Conservation (phyloP, 257 asterid genomes). For the Osmanthus fragrans region DNA sequence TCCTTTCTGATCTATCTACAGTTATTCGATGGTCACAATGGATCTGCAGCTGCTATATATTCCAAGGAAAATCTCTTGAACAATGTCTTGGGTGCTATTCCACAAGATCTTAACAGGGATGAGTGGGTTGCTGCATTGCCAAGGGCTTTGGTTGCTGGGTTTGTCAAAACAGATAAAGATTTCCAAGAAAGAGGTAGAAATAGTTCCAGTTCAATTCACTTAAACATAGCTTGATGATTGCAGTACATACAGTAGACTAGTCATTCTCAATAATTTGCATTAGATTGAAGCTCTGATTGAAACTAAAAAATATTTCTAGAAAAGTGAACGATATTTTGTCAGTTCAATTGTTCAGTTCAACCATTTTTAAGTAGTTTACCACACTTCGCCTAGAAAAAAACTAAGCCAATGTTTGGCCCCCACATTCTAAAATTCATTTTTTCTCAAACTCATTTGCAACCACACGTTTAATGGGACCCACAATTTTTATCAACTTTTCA, state of each 20-base stretch:
- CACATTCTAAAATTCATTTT: no score
- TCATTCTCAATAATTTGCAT: background rate
- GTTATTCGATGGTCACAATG: constrained; percentile 98
- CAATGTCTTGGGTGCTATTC: constrained; percentile 80
- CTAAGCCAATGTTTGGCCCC: no score
- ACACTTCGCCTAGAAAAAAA: background rate
- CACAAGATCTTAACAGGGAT: constrained; percentile 79
- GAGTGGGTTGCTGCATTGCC: constrained; percentile 93
- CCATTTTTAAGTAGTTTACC: no score
- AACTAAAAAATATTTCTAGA: background rate
- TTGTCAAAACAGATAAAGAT: constrained; percentile 94
- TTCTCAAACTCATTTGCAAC: no score
- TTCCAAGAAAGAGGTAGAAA: constrained; percentile 83
- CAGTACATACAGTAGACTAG: background rate
- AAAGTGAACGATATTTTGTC: background rate
- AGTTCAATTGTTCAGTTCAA: background rate
- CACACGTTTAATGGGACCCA: no score
- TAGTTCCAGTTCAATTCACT: background rate
- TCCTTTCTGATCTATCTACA: constrained; percentile 35
- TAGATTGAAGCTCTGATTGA: constrained; percentile 4
- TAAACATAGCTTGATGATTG: background rate
- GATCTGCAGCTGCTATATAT: constrained; percentile 96
- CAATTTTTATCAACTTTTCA: no score
- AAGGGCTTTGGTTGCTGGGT: constrained; percentile 95
- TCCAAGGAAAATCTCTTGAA: constrained; percentile 83